A percentile compares a stretch with the other conserved stretches of the same genome.
phyloP scores from a whole-genome alignment of 208 protist genomes.

The Wallacemonas sp. region DNA sequence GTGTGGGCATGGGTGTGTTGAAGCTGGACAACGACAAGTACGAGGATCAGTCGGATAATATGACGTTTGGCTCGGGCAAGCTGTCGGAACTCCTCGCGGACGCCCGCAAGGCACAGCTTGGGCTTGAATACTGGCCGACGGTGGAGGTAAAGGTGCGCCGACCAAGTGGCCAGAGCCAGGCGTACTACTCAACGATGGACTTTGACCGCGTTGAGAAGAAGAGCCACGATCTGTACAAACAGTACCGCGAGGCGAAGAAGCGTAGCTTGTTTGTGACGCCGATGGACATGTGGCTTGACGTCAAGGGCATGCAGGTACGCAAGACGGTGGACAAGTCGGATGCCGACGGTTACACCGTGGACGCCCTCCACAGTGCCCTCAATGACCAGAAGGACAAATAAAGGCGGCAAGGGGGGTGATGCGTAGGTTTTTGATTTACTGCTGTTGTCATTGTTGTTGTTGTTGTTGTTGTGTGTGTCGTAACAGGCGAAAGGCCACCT shows the following conservation, averaged over 20 bases:
- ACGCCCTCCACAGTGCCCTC: slow-evolving; percentile 50
- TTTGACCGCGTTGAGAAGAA: slow-evolving; percentile 78
- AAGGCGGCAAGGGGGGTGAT: too few species aligned
- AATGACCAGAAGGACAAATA: slow-evolving; percentile 25
- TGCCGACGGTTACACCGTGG: slow-evolving; percentile 77
- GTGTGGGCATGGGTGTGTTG: slow-evolving; percentile 84
- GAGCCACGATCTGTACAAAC: slow-evolving; percentile 77
- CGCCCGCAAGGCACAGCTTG: slow-evolving; percentile 85
- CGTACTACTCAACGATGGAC: slow-evolving; percentile 86
- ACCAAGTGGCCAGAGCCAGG: slow-evolving; percentile 83
- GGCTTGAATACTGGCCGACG: slow-evolving; percentile 86
- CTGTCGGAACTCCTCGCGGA: slow-evolving; percentile 84
- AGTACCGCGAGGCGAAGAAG: slow-evolving; percentile 89
- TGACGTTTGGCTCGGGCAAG: slow-evolving; percentile 77
- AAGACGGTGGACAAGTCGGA: slow-evolving; percentile 62
- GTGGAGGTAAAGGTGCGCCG: slow-evolving; percentile 90
- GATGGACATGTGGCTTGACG: slow-evolving; percentile 88
- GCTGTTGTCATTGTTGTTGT: too few species aligned
- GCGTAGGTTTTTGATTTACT: too few species aligned
- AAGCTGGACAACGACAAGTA: slow-evolving; percentile 91
- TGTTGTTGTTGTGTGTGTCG: too few species aligned
- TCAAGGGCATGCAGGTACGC: slow-evolving; percentile 78
- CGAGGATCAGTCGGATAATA: slow-evolving; percentile 87
- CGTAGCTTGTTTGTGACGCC: slow-evolving; percentile 88
- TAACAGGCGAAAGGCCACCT: too few species aligned